Evolutionary conservation across 2,329 filamentous ascomycete species (phyloP).

Genomic region (Alternaria atra): DNA sequence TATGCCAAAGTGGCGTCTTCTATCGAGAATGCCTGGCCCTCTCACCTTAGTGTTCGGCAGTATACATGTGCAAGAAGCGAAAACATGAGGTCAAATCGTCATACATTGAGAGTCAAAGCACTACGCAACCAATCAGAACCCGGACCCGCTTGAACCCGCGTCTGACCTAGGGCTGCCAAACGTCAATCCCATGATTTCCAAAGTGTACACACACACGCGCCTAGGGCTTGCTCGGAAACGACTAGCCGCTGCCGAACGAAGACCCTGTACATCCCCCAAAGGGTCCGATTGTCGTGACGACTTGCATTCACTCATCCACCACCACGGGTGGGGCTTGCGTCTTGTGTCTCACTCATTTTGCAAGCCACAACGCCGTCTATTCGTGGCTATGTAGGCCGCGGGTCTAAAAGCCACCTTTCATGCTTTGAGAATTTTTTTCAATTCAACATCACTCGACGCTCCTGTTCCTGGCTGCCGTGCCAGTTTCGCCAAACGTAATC

Average conservation of each 20-base stretch:
- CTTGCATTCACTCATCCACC: slow-evolving; percentile 9
- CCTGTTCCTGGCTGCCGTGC: slow-evolving; percentile 12
- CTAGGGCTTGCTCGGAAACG: slow-evolving; percentile 6
- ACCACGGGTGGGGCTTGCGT: not conserved
- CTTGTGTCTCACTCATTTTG: not conserved
- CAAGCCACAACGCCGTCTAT: slow-evolving; percentile 4
- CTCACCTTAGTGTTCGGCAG: not conserved
- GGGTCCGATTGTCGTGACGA: slow-evolving; percentile 23
- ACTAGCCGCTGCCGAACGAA: slow-evolving; percentile 8
- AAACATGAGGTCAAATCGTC: slow-evolving; percentile 37
- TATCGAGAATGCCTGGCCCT: slow-evolving; percentile 13
- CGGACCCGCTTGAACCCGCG: slow-evolving; percentile 7
- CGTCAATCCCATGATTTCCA: slow-evolving; percentile 23
- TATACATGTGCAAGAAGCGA: slow-evolving; percentile 14
- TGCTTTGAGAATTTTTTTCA: not conserved
- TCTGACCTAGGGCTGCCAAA: slow-evolving; percentile 8
- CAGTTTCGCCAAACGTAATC: slow-evolving; percentile 21
- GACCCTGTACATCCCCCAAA: slow-evolving; percentile 21
- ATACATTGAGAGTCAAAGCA: slow-evolving; percentile 29
- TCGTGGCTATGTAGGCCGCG: not conserved
- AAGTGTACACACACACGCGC: slow-evolving; percentile 19
- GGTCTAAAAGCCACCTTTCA: not conserved
- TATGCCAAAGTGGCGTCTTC: no score
- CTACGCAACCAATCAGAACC: slow-evolving; percentile 25
- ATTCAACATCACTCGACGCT: not conserved